These are phyloP conservation scores for Tylopilus rubrobrunneus DNA, from an alignment of 768 basidiomycete genomes.

Conservation along the genomic window DNA sequence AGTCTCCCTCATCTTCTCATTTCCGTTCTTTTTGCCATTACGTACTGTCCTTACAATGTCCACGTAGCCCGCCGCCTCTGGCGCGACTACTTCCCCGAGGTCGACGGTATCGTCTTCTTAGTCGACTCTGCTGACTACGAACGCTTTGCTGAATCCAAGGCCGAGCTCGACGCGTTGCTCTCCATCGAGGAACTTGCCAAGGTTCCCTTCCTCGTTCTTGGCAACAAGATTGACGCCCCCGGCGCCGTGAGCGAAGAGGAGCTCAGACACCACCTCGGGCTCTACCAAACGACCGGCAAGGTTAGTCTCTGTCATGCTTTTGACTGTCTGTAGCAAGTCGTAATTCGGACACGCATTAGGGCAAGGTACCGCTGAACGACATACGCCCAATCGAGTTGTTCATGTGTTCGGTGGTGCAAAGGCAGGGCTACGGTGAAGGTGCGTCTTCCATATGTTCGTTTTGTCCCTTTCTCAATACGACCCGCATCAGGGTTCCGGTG, in stretches of 20 bases:
- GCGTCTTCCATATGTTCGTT: constrained; percentile 9
- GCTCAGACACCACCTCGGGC: constrained; percentile 87
- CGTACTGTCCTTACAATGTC: background rate
- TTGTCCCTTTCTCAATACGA: constrained; percentile 4
- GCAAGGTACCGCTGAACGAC: constrained; percentile 94
- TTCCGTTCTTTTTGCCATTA: background rate
- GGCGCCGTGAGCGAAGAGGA: constrained; percentile 98
- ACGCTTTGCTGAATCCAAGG: constrained; percentile 94
- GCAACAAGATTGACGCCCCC: constrained; percentile 99
- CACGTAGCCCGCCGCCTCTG: constrained; percentile 87
- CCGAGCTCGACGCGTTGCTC: constrained; percentile 93
- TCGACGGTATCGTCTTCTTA: constrained; percentile 97
- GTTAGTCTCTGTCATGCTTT: constrained; percentile 37
- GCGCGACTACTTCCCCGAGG: constrained; percentile 99
- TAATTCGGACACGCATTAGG: constrained; percentile 44
- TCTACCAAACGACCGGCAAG: constrained; percentile 99
- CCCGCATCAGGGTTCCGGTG: constrained; percentile 74
- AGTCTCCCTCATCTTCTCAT: background rate
- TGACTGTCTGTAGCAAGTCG: background rate
- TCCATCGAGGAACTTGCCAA: constrained; percentile 93
- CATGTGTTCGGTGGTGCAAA: constrained; percentile 99
- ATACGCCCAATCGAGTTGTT: constrained; percentile 98
- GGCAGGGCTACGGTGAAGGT: constrained; percentile 98
- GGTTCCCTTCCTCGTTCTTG: constrained; percentile 97
- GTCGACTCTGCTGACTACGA: constrained; percentile 97